Conservation (phyloP, 257 asterid species). For the Striga asiatica region DNA sequence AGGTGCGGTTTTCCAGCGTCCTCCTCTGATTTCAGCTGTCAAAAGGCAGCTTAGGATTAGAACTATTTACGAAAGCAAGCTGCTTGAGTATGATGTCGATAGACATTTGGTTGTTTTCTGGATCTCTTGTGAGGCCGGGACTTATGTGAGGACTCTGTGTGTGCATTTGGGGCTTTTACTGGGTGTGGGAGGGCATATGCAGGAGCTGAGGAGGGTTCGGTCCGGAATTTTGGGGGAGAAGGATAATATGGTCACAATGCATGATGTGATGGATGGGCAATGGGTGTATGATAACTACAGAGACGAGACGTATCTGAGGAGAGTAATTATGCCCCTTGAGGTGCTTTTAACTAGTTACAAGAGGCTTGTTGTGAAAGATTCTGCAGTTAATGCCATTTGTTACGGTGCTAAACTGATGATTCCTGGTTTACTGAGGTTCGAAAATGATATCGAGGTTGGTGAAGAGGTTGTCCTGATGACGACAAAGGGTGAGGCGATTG, state of each 20-base stretch:
- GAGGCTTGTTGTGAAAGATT: conserved; percentile 89
- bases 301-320: conserved; percentile 82
- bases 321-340: conserved; percentile 90
- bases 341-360: conserved; percentile 77
- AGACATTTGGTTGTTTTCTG: conserved; percentile 84
- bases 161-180: conserved; percentile 84
- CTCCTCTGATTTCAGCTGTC: conserved; percentile 89
- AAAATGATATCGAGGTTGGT: conserved; percentile 76
- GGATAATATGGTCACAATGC: conserved; percentile 96
- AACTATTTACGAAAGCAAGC: conserved; percentile 83
- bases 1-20: conserved; percentile 92
- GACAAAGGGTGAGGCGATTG: conserved; percentile 89
- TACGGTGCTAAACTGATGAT: conserved; percentile 92
- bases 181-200: conserved; percentile 96
- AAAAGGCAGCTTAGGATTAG: conserved; percentile 90
- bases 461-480: conserved; percentile 90
- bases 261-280: conserved; percentile 89
- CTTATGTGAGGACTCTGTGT: conserved; percentile 87
- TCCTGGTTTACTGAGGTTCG: conserved; percentile 88
- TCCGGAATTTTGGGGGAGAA: conserved; percentile 91
- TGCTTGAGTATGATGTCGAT: conserved; percentile 68
- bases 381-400: conserved; percentile 87
- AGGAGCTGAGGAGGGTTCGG: conserved; percentile 78
- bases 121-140: conserved; percentile 97
- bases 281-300: conserved; percentile 76